A percentile compares a stretch with the other conserved stretches of the same genome.
phyloP scores from a whole-genome alignment of 2,329 filamentous ascomycete genomes.

The Rhinocladiella similis region DNA sequence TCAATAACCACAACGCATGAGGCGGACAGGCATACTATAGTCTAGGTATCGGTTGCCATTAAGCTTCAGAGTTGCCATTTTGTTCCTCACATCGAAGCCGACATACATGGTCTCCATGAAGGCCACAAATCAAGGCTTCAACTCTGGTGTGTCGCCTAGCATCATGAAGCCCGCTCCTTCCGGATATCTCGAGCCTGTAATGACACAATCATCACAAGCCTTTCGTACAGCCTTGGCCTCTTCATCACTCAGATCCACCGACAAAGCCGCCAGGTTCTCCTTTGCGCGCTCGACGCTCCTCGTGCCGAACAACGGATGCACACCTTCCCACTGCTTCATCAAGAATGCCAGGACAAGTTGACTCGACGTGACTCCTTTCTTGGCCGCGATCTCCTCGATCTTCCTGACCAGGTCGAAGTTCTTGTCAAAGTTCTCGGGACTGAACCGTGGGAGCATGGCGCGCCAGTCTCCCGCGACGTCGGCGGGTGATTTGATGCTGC shows the following conservation, averaged over 20 bases:
- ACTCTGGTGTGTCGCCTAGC: slow-evolving; percentile 7
- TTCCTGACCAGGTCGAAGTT: slow-evolving; percentile 64
- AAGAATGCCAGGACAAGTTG: slow-evolving; percentile 70
- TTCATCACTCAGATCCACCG: slow-evolving; percentile 30
- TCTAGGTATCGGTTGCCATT: too few relatives aligned
- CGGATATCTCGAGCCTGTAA: slow-evolving; percentile 19
- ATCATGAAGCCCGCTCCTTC: slow-evolving; percentile 1
- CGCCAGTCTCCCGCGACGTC: slow-evolving; percentile 59
- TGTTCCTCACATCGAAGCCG: too few relatives aligned
- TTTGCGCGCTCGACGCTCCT: slow-evolving; percentile 30
- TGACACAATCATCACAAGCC: slow-evolving; percentile 24
- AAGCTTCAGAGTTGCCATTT: too few relatives aligned
- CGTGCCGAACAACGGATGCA: slow-evolving; percentile 37
- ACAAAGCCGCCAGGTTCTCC: slow-evolving; percentile 34
- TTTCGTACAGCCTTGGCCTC: slow-evolving; percentile 34
- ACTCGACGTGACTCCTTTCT: slow-evolving; percentile 60
- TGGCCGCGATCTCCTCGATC: slow-evolving; percentile 58
- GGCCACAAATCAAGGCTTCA: not conserved
- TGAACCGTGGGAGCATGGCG: slow-evolving; percentile 58
- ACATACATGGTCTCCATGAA: too few relatives aligned
- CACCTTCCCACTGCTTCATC: slow-evolving; percentile 54
- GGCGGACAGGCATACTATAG: too few relatives aligned
- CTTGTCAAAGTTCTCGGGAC: slow-evolving; percentile 60
- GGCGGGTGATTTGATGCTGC: slow-evolving; percentile 49
- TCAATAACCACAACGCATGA: too few relatives aligned